Percentiles rank a stretch among this genome's conserved stretches.
Evolutionary conservation across 2,329 filamentous ascomycete species (phyloP).

Genomic region (Aspergillus novoparasiticus): DNA sequence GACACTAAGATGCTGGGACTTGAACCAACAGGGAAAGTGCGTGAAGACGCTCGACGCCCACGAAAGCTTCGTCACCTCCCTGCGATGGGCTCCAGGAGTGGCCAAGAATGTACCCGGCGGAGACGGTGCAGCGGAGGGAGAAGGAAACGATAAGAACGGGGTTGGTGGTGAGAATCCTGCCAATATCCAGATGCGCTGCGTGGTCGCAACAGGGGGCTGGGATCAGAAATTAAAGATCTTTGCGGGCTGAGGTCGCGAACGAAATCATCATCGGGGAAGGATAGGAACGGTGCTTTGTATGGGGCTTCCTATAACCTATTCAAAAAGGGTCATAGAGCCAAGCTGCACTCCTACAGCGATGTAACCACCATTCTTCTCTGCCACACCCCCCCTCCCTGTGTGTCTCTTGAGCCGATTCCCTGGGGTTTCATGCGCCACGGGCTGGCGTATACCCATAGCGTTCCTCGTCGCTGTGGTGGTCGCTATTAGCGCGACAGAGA

Average conservation of each 20-base stretch:
- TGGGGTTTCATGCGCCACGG: neutral
- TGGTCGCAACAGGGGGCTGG: constrained; percentile 83
- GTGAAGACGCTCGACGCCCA: constrained; percentile 79
- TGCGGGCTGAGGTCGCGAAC: constrained; percentile 45
- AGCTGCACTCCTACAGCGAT: neutral
- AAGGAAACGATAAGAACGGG: constrained; percentile 12
- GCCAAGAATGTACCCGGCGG: constrained; percentile 57
- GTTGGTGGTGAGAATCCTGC: neutral
- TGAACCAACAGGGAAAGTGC: constrained; percentile 83
- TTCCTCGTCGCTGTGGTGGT: neutral
- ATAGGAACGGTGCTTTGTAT: neutral
- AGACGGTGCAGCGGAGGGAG: constrained; percentile 17
- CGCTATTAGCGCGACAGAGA: neutral
- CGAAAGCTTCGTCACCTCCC: constrained; percentile 78
- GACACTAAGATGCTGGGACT: constrained; percentile 87
- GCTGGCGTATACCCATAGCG: neutral
- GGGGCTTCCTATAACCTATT: constrained; percentile 5
- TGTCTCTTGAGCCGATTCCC: neutral
- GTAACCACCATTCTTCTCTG: neutral
- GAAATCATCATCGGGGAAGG: neutral
- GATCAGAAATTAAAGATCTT: constrained; percentile 80
- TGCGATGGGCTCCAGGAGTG: constrained; percentile 81
- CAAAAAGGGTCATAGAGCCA: constrained; percentile 6
- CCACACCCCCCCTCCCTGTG: neutral
- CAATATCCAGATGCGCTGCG: constrained; percentile 69